Percentiles rank a stretch among this genome's conserved stretches.
These are phyloP conservation scores for Parastagonospora nodorum DNA, from an alignment of 2,329 filamentous ascomycete genomes.

Conservation along the genomic window DNA sequence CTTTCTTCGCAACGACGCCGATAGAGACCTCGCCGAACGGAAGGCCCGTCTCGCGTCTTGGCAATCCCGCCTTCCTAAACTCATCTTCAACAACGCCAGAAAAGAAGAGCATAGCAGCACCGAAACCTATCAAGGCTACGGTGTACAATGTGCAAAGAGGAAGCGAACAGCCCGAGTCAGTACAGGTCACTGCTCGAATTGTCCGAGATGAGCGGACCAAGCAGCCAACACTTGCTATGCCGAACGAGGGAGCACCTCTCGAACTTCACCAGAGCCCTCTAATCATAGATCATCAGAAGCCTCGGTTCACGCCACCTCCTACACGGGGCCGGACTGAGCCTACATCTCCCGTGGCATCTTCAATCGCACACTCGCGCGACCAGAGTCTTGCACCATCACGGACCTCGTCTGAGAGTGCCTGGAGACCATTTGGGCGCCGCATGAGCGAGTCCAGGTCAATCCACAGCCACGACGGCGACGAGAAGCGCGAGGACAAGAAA, in stretches of 20 bases:
- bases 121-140: conserved; percentile 31
- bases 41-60: conserved; percentile 34
- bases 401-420: conserved; percentile 48
- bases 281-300: conserved; percentile 66
- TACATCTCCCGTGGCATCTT: conserved; percentile 35
- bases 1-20: conserved; percentile 44
- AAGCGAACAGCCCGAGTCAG: conserved; percentile 66
- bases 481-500: conserved; percentile 49
- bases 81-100: conserved; percentile 37
- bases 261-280: conserved; percentile 62
- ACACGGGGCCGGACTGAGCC: conserved; percentile 38
- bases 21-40: conserved; percentile 33
- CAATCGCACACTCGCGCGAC: conserved; percentile 40
- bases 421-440: conserved; percentile 44
- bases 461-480: conserved; percentile 44
- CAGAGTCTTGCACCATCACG: conserved; percentile 36
- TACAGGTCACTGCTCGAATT: conserved; percentile 88
- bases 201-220: conserved; percentile 64
- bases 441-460: conserved; percentile 43
- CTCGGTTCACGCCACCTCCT: conserved; percentile 26
- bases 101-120: conserved; percentile 21
- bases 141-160: conserved; percentile 50
- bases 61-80: conserved; percentile 34
- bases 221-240: conserved; percentile 41
- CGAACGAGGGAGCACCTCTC: conserved; percentile 58